Evolutionary conservation across 495 filamentous ascomycete genomes (phyloP), one percentile per base, ranked within the genome.

Genomic region (Viridothelium virens): DNA sequence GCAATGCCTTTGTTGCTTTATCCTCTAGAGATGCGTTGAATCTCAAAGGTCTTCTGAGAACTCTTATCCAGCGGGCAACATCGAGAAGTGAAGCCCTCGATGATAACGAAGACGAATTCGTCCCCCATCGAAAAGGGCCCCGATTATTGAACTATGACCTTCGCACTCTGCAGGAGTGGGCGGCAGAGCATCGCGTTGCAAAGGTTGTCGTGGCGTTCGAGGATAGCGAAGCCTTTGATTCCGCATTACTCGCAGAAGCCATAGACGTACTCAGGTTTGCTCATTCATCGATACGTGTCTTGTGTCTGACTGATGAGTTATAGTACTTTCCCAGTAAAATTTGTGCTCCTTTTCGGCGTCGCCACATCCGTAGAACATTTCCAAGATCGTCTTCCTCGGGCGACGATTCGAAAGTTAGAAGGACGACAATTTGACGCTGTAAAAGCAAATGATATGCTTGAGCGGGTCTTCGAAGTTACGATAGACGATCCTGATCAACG

Each of bases 221-320:
- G 71, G 95, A 97, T 73, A 95, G 89, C 67, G 95, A 98, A 75
- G 92, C 89, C 4, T 97, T 97, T 72, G 92, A 97, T 71, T 83
- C 82, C 41, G 79, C 76, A n/a, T 75, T 97, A 37, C 76, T 97
- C 38, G 85, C 84, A 1, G 91, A 97, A 74, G 74, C 96, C 37
- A 80, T 97, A 47, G 83, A 83, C 33, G 77, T 97, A 3, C 84
- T 97, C 61, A 87, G 85, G 89, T 95, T 78, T 64, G 83, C 65
- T 66, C 37, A 48, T 6, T 63, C 66, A 38, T 66, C 63, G 41
- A 72, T 70, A 39, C 3, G 10, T 6, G 7, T 34, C 7, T 7
- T 34, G 31, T 34, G 18, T 36, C 31, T 53, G 48, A 59, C 18
- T 14, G 14, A 18, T 7, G 14, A 33, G 7, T 9, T 33, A 3